Conservation (phyloP, 2,329 filamentous ascomycete genomes). For the Curvularia spicifera region DNA sequence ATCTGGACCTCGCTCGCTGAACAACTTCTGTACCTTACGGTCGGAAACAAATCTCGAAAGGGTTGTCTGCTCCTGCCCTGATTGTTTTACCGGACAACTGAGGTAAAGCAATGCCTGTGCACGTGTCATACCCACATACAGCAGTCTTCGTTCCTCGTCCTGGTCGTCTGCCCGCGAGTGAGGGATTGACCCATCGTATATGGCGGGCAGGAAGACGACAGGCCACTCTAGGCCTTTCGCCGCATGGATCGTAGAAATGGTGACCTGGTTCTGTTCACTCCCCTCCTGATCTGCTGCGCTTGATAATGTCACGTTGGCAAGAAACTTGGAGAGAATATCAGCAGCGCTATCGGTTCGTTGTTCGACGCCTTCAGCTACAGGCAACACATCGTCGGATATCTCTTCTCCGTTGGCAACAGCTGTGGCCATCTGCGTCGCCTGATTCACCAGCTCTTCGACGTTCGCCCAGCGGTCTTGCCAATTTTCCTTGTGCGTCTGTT, state of each 20-base stretch:
- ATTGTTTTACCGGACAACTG: slow-evolving; percentile 75
- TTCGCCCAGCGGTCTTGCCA: slow-evolving; percentile 81
- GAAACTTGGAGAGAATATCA: slow-evolving; percentile 76
- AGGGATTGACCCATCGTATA: slow-evolving; percentile 89
- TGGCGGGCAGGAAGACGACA: slow-evolving; percentile 87
- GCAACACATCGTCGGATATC: slow-evolving; percentile 59
- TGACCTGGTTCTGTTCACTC: slow-evolving; percentile 69
- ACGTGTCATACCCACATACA: slow-evolving; percentile 97
- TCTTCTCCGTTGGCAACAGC: slow-evolving; percentile 50
- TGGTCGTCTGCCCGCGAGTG: slow-evolving; percentile 84
- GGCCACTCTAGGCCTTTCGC: slow-evolving; percentile 98
- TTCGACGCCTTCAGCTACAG: slow-evolving; percentile 73
- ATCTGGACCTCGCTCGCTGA: slow-evolving; percentile 69
- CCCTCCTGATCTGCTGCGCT: slow-evolving; percentile 67
- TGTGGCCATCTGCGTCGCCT: slow-evolving; percentile 74
- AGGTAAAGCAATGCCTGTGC: slow-evolving; percentile 86
- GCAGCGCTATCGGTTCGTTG: slow-evolving; percentile 63
- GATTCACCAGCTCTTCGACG: slow-evolving; percentile 82
- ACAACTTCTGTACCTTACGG: slow-evolving; percentile 58
- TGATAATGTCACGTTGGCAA: slow-evolving; percentile 89
- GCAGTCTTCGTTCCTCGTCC: slow-evolving; percentile 83
- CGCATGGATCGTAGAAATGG: slow-evolving; percentile 94
- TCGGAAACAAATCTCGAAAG: slow-evolving; percentile 75
- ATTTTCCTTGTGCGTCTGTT: slow-evolving; percentile 69
- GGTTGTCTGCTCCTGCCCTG: slow-evolving; percentile 66